Percentiles rank a stretch among this genome's conserved stretches.
Conservation (phyloP, 225 moss, liverwort and hornwort genomes). For the Bryum argenteum region DNA sequence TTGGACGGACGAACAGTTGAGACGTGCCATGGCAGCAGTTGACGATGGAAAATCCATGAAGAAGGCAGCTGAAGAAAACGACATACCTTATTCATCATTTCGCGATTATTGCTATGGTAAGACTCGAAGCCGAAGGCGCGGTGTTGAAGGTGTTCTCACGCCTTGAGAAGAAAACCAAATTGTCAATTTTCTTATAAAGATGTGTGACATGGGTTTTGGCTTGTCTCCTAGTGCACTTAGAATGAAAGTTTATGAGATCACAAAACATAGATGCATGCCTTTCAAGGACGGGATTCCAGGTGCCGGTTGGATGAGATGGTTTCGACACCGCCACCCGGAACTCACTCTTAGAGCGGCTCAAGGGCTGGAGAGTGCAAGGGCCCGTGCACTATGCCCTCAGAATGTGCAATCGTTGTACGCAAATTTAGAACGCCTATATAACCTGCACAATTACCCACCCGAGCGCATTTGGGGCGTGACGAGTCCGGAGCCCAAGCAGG, state of each 20-base stretch:
- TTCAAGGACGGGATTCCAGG: not conserved
- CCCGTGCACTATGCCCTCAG: not conserved
- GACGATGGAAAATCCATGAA: not conserved
- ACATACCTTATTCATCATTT: not conserved
- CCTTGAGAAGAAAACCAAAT: not conserved
- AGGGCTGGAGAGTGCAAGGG: not conserved
- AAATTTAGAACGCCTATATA: not conserved
- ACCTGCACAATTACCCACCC: not conserved
- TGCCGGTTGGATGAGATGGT: not conserved
- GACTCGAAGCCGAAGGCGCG: not conserved
- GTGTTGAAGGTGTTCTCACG: not conserved
- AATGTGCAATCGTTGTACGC: not conserved
- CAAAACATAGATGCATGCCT: not conserved
- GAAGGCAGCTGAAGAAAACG: not conserved
- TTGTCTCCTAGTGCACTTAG: not conserved
- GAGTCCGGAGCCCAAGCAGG: not conserved
- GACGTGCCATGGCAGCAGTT: not conserved
- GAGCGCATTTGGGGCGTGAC: not conserved
- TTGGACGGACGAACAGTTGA: too few species aligned
- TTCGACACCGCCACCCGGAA: not conserved
- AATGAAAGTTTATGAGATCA: conserved; percentile 9
- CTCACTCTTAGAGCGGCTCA: not conserved
- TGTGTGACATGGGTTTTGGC: not conserved
- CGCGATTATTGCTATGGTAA: not conserved
- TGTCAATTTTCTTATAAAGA: not conserved